Evolutionary conservation across 345 rosid species (phyloP).

Genomic region (Lepidium didymum): DNA sequence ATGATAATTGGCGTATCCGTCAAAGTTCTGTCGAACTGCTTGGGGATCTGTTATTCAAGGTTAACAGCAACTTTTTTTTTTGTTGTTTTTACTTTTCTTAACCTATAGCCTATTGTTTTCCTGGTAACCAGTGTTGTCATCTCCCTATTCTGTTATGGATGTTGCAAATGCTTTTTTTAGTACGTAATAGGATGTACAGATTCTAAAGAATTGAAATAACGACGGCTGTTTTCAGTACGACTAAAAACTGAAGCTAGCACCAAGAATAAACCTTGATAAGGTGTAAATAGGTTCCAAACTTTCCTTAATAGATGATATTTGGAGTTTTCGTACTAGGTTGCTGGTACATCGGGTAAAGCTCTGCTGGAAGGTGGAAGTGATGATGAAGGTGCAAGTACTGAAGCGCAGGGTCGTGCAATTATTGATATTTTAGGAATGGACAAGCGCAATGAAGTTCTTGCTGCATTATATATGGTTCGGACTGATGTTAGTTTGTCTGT

Average conservation of each 20-base stretch:
- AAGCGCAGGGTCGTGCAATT: constrained; percentile 98
- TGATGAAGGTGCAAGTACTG: constrained; percentile 99
- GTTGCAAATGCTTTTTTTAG: not conserved
- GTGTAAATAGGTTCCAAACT: not conserved
- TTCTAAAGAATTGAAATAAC: not conserved
- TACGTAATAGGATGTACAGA: not conserved
- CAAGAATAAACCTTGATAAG: not conserved
- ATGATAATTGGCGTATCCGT: constrained; percentile 96
- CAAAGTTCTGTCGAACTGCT: constrained; percentile 98
- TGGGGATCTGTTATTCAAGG: constrained; percentile 97
- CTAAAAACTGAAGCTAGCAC: not conserved
- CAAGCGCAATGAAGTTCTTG: constrained; percentile 94
- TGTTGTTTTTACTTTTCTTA: not conserved
- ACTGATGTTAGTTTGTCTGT: constrained; percentile 91
- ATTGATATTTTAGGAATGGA: constrained; percentile 95
- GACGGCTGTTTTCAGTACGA: not conserved
- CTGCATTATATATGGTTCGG: constrained; percentile 96
- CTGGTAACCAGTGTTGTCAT: not conserved
- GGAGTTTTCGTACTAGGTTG: constrained; percentile 52
- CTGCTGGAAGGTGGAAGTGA: constrained; percentile 99
- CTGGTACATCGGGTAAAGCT: constrained; percentile 98
- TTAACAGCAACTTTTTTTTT: constrained; percentile 14
- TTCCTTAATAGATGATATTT: constrained; percentile 1
- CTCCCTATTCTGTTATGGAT: not conserved
- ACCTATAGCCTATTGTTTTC: not conserved